phyloP scores from a whole-genome alignment of 768 basidiomycete species.

The Collybia sordida region DNA sequence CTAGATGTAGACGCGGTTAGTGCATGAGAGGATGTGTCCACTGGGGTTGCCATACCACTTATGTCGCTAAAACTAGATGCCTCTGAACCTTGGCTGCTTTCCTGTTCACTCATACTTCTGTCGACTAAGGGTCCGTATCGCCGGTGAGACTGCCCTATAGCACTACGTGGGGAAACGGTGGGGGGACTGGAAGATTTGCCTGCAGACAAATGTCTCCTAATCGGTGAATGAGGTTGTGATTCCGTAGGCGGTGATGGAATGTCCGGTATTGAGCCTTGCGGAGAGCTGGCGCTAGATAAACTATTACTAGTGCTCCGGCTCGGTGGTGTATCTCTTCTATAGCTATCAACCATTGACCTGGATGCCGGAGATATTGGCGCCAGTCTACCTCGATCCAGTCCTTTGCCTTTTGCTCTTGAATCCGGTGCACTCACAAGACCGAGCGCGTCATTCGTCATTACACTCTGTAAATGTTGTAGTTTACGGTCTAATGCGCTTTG shows the following conservation, averaged over 20 bases:
- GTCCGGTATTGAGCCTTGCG: slow-evolving; percentile 77
- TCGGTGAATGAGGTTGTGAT: slow-evolving; percentile 52
- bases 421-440: slow-evolving; percentile 58
- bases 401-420: slow-evolving; percentile 38
- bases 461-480: slow-evolving; percentile 62
- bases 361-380: slow-evolving; percentile 29
- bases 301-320: slow-evolving; percentile 66
- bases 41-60: slow-evolving; percentile 56
- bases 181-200: slow-evolving; percentile 66
- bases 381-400: slow-evolving; percentile 44
- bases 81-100: slow-evolving; percentile 67
- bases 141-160: slow-evolving; percentile 47
- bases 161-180: slow-evolving; percentile 53
- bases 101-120: slow-evolving; percentile 48
- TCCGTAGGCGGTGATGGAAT: slow-evolving; percentile 73
- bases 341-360: slow-evolving; percentile 31
- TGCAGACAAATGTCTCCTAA: slow-evolving; percentile 48
- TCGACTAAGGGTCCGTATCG: slow-evolving; percentile 45
- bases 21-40: slow-evolving; percentile 1
- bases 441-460: slow-evolving; percentile 73
- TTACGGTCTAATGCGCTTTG: slow-evolving; percentile 68
- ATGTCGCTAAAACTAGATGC: slow-evolving; percentile 85
- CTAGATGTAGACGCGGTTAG: slow-evolving; percentile 29
- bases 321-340: slow-evolving; percentile 39
- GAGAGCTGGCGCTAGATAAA: slow-evolving; percentile 71